Conservation (phyloP, 2,329 filamentous ascomycete species). For the Verticillium isaacii region DNA sequence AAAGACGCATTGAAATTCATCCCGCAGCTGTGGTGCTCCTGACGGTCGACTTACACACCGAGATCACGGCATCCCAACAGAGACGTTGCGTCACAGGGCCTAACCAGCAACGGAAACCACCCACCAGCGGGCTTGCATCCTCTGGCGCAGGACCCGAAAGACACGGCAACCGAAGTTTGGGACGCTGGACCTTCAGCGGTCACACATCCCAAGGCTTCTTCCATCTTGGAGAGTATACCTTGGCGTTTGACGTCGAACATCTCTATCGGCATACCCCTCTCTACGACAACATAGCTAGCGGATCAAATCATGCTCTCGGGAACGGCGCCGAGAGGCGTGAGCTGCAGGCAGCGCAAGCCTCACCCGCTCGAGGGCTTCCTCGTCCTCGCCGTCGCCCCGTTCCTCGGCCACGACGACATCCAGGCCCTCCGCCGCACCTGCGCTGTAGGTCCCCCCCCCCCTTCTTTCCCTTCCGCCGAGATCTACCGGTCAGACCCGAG, state of each 20-base stretch:
- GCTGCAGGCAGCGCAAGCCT: not conserved
- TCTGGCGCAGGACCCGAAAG: not conserved
- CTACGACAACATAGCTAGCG: not conserved
- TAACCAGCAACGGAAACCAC: not conserved
- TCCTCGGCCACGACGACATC: not conserved
- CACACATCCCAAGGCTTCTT: not conserved
- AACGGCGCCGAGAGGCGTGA: not conserved
- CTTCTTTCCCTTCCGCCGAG: no score
- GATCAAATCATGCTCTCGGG: not conserved
- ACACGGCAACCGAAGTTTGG: no score
- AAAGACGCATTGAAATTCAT: not conserved
- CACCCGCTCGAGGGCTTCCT: slow-evolving; percentile 1
- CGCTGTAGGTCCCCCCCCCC: not conserved
- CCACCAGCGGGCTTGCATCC: not conserved
- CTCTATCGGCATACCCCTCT: not conserved
- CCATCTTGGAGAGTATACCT: not conserved
- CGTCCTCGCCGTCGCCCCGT: not conserved
- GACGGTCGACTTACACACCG: not conserved
- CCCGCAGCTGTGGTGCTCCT: not conserved
- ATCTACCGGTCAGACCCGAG: not conserved
- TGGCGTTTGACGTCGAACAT: not conserved
- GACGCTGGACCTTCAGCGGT: no score
- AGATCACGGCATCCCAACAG: not conserved
- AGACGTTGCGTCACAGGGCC: not conserved
- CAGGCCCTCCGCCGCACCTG: not conserved